These are phyloP conservation scores for Hericium rajendrae DNA, from an alignment of 768 basidiomycete species.

Conservation along the genomic window DNA sequence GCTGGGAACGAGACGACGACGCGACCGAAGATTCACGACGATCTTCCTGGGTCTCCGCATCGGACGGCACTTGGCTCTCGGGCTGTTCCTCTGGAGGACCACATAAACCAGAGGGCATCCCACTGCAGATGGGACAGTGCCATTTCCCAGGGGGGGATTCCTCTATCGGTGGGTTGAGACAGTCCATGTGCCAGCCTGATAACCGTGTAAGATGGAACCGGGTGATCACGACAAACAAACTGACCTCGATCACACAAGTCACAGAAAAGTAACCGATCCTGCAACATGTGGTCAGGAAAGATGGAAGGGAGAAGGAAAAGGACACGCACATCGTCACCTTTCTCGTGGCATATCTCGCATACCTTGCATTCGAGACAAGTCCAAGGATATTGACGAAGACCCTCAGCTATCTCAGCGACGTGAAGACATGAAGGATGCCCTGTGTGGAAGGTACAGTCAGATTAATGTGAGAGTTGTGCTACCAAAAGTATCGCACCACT, in stretches of 20 bases:
- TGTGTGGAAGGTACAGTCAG: constrained; percentile 20
- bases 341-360: constrained; percentile 78
- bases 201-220: background rate
- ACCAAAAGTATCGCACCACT: constrained; percentile 46
- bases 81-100: constrained; percentile 4
- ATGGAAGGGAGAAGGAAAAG: constrained; percentile 7
- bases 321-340: constrained; percentile 71
- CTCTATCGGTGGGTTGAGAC: constrained; percentile 61
- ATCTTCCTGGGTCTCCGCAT: background rate
- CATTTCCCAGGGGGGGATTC: constrained; percentile 69
- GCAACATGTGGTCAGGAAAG: constrained; percentile 14
- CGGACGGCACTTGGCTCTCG: background rate
- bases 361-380: constrained; percentile 86
- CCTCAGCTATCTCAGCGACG: constrained; percentile 44
- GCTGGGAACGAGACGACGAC: constrained; percentile 28
- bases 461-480: background rate
- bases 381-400: constrained; percentile 73
- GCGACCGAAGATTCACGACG: constrained; percentile 31
- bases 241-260: constrained; percentile 77
- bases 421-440: constrained; percentile 87
- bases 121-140: constrained; percentile 57
- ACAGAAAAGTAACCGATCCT: constrained; percentile 83
- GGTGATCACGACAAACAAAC: background rate
- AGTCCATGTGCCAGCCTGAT: constrained; percentile 75
- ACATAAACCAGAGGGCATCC: constrained; percentile 9